Evolutionary conservation across 306 rosid species (phyloP), one percentile per base, ranked within the genome.

Genomic region (Inga laurina): DNA sequence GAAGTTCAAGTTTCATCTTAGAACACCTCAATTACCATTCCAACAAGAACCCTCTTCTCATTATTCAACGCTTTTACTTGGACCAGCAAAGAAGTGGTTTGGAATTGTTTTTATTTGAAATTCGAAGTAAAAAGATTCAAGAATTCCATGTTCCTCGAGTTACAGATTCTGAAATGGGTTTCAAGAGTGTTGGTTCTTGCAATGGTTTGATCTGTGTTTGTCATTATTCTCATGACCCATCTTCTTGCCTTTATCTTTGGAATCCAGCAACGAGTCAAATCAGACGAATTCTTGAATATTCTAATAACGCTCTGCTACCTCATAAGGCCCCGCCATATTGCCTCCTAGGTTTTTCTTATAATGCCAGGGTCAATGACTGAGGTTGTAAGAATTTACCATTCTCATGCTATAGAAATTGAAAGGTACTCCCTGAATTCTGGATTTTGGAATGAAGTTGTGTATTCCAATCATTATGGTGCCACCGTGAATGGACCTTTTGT

Each of bases 281-380:
- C 62, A 64, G 51, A 74, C 15, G 69, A 18, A 80, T 86, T 46
- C 43, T 46, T 0, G 85, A 80, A 35, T 45, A 57, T 30, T 24
- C 46, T 13, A 59, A 51, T 13, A 59, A 51, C 10, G 69, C 81
- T 67, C 77, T 81, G 45, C 49, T 75, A 14, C 73, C 75, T 56
- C 24, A 79, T 5, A 79, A 67, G 51, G 69, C 72, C 56, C 56
- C 89, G 43, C 89, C 89, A 83, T 37, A 86, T 80, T 86, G 89
- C 65, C 84, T 86, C 22, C 22, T 79, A 22, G 86, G 84, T 51
- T 76, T 86, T 34, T 70, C 46, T 21, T 76, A 75, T 43, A 71
- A 84, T 44, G 10, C 24, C 27, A 35, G 3, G 61, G 72, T 46
- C 13, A 41, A 37, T 9, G 84, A 80, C 77, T 86, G 71, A 83